These are phyloP conservation scores for Orychophragmus violaceus DNA, from an alignment of 345 rosid genomes.

Conservation along the genomic window DNA sequence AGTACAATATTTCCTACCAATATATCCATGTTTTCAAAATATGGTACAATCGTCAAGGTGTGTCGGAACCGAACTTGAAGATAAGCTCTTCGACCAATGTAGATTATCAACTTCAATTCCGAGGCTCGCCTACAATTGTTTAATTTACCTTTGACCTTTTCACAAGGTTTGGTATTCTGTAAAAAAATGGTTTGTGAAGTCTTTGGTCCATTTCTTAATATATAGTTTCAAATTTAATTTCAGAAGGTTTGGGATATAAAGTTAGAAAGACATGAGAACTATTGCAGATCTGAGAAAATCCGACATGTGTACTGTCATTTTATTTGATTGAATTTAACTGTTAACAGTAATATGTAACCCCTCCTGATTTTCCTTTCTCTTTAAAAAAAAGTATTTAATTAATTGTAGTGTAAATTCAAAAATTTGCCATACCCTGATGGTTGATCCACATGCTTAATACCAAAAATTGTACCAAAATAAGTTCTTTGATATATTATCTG, in stretches of 20 bases:
- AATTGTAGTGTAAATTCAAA: no score
- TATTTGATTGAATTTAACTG: conserved; percentile 35
- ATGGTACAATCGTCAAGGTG: neutral
- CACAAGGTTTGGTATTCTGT: neutral
- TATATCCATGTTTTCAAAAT: neutral
- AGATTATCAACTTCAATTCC: neutral
- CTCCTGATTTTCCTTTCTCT: conserved; percentile 15
- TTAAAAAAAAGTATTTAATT: no score
- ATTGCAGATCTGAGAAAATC: conserved; percentile 26
- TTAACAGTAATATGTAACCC: conserved; percentile 28
- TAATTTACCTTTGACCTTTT: neutral
- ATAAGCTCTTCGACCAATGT: neutral
- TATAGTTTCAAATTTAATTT: neutral
- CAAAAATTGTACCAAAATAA: no score
- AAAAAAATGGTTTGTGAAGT: neutral
- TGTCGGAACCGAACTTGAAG: neutral
- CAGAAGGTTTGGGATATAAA: neutral
- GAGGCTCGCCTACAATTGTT: neutral
- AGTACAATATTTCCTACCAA: no score
- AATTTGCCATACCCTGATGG: no score
- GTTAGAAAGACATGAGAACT: conserved; percentile 14
- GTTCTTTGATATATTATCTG: no score
- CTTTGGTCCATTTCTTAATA: neutral
- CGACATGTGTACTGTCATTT: conserved; percentile 18
- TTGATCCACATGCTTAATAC: no score